A percentile compares a stretch with the other conserved stretches of the same genome.
Conservation (phyloP, 345 rosid genomes). For the Dipteronia dyeriana region DNA sequence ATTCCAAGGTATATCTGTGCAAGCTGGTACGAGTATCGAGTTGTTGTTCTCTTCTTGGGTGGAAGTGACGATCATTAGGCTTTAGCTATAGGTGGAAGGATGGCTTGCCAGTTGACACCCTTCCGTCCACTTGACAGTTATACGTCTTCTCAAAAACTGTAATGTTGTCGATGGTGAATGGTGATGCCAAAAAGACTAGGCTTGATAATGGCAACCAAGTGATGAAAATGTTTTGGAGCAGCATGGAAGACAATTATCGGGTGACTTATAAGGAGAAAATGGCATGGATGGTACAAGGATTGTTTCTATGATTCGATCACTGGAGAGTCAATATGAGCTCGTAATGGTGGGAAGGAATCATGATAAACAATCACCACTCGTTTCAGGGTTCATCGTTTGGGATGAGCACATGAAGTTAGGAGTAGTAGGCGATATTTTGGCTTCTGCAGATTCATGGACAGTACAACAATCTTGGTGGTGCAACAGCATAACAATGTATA, state of each 20-base stretch:
- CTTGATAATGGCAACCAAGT: conserved; percentile 14
- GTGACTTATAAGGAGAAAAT: conserved; percentile 15
- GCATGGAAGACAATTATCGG: conserved; percentile 12
- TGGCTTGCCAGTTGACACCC: conserved; percentile 22
- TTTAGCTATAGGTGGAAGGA: conserved; percentile 15
- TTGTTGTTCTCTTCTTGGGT: conserved; percentile 26
- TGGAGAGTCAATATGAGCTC: conserved; percentile 21
- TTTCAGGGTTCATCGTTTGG: conserved; percentile 21
- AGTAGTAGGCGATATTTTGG: conserved; percentile 11
- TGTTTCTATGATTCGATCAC: conserved; percentile 14
- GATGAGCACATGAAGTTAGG: conserved; percentile 23
- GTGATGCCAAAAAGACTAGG: conserved; percentile 3
- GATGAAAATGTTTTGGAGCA: conserved; percentile 15
- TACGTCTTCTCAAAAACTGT: conserved; percentile 19
- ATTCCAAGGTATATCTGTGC: not conserved
- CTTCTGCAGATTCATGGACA: conserved; percentile 20
- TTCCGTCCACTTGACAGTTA: conserved; percentile 14
- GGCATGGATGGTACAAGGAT: conserved; percentile 20
- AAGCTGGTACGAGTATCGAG: conserved; percentile 12
- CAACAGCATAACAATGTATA: conserved; percentile 18
- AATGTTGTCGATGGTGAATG: not conserved
- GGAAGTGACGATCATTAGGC: conserved; percentile 23
- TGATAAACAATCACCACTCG: conserved; percentile 6
- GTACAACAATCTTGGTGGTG: conserved; percentile 29
- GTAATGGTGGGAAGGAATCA: conserved; percentile 22